Conservation (phyloP, 345 rosid genomes). For the Brassica incana region DNA sequence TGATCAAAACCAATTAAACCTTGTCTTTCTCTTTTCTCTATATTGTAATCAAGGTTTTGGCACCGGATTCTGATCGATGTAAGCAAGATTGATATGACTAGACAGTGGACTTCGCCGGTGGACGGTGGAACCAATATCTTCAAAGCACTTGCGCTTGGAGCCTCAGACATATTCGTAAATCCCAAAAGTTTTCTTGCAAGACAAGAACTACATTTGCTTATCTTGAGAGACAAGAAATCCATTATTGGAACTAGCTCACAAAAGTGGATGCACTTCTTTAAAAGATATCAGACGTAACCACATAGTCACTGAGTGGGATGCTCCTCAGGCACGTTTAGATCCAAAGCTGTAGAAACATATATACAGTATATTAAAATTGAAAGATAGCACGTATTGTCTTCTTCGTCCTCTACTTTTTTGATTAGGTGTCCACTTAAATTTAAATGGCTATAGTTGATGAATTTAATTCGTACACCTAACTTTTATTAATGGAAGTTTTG, state of each 20-base stretch:
- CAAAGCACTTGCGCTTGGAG: too few species aligned
- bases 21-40: too few species aligned
- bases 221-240: neutral
- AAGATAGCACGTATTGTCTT: neutral
- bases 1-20: too few species aligned
- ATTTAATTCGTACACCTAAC: too few species aligned
- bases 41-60: too few species aligned
- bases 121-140: slow-evolving; percentile 37
- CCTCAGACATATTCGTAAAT: slow-evolving; percentile 43
- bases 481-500: too few species aligned
- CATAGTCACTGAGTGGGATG: slow-evolving; percentile 67
- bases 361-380: neutral
- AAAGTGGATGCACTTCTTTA: slow-evolving; percentile 74
- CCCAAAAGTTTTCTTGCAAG: neutral
- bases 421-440: too few species aligned
- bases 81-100: neutral
- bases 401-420: too few species aligned
- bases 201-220: neutral
- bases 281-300: slow-evolving; percentile 62
- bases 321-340: slow-evolving; percentile 35
- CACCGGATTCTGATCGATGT: neutral
- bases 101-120: too few species aligned
- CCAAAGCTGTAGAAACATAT: slow-evolving; percentile 19
- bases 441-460: too few species aligned
- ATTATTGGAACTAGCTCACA: slow-evolving; percentile 48